Evolutionary conservation across 2,329 filamentous ascomycete species (phyloP).

Genomic region (Monosporascus sp.): DNA sequence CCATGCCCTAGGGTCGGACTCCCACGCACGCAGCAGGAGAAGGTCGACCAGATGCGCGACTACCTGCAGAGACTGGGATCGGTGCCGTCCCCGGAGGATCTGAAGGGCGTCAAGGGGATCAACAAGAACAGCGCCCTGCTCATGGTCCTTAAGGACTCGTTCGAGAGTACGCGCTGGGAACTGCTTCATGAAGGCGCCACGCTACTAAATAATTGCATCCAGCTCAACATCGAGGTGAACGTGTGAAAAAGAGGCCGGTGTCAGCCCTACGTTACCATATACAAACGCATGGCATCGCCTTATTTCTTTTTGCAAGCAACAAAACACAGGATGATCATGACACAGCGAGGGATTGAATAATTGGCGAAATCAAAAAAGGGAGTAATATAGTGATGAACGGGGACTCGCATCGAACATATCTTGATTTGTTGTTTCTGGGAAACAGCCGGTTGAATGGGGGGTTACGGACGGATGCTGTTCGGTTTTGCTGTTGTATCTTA

Average conservation of each 20-base stretch:
- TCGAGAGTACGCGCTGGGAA: constrained; percentile 83
- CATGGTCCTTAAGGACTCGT: constrained; percentile 75
- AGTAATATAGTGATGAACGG: neutral
- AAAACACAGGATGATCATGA: neutral
- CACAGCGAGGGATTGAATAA: neutral
- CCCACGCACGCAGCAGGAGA: constrained; percentile 57
- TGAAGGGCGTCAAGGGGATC: constrained; percentile 67
- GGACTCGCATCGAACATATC: neutral
- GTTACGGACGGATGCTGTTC: too few species aligned
- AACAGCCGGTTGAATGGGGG: too few species aligned
- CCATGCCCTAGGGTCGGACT: constrained; percentile 51
- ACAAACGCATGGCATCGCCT: neutral
- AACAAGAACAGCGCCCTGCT: constrained; percentile 80
- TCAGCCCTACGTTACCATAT: neutral
- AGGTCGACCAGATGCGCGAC: constrained; percentile 70
- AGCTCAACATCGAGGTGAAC: constrained; percentile 36
- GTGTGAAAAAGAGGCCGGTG: neutral
- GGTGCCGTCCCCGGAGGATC: constrained; percentile 69
- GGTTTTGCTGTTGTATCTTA: neutral
- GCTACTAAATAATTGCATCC: constrained; percentile 75
- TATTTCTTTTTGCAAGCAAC: neutral
- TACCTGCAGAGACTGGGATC: constrained; percentile 71
- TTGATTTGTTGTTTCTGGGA: neutral
- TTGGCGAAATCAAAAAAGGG: neutral
- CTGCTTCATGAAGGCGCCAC: constrained; percentile 81